Conservation (phyloP, 1,284 basidiomycete genomes). For the Vanrija sp. region DNA sequence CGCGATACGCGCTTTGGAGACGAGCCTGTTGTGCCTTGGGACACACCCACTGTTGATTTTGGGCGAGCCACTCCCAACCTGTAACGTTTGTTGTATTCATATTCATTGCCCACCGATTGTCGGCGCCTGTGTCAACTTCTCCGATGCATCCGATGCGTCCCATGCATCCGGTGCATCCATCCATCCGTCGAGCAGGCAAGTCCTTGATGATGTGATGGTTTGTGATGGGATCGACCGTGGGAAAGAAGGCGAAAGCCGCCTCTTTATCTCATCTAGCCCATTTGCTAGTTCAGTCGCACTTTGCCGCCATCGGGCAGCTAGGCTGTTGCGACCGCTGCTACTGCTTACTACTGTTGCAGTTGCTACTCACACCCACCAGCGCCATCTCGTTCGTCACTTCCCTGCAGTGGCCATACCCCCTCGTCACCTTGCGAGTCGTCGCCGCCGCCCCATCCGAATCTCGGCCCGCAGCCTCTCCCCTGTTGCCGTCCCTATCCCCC, state of each 20-base stretch:
- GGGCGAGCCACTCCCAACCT: neutral
- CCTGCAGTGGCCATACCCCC: no score
- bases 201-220: neutral
- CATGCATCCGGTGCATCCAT: no score
- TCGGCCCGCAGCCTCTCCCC: no score
- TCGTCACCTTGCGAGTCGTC: no score
- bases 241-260: neutral
- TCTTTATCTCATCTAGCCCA: neutral
- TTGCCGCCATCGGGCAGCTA: no score
- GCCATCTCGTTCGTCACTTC: no score
- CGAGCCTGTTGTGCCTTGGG: conserved; percentile 34
- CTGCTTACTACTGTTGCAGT: no score
- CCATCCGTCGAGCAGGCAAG: no score
- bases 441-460: no score
- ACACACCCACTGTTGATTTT: conserved; percentile 27
- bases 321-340: no score
- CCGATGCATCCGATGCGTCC: no score
- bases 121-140: neutral
- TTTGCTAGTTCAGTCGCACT: neutral
- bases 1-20: conserved; percentile 45
- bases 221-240: neutral
- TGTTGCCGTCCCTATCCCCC: neutral
- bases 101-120: neutral
- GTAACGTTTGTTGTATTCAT: neutral
- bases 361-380: no score